Base-by-base conservation (phyloP, 2,329 filamentous ascomycete genomes). In the Colletotrichum nymphaeae region DNA sequence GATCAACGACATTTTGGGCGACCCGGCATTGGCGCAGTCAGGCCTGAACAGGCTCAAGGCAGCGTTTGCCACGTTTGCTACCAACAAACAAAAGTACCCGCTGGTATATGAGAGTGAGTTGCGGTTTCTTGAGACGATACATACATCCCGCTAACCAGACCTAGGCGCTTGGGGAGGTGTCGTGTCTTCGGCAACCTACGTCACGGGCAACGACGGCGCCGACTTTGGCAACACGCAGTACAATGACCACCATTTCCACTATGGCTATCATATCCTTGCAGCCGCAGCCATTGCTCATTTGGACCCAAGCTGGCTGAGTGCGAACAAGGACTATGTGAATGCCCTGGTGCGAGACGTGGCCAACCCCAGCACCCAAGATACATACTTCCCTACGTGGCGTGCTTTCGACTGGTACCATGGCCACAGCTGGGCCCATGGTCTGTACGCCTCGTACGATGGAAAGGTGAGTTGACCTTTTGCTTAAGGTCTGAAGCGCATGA, bases 361-460 rank as follows among this genome's bases (percentile, higher is more conserved):
- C 58, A 98, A 98, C 82, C 92, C 95, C 0, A 92, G 90, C 76
- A 79, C 86, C 3, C 81, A 88, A 22, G 95, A 98, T 80, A 86
- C 88, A 32, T 91, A 91, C 77, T 98, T 97, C 82, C 95, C 96
- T 0, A 92, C 94, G 76, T 95, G 89, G 74, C 90, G 97, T 62
- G 90, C 87, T 69, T 98, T 98, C 79, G 97, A 98, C 83, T 98
- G 95, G 94, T 98, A 92, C 81, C 92, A 97, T 79, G 97, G 96
- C 2, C 97, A 98, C 86, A 95, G 93, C 72, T 98, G 96, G 95
- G 96, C 96, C 2, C 95, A 94, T 68, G 94, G 94, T 1, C 83
- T 96, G 5, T 94, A 91, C 78, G 89, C 93, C 74, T 87, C 89
- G 49, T 86, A 85, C 68, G 93, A 96, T 80, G 94, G 94, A 74